Conservation (phyloP, 2,329 filamentous ascomycete genomes). For the Fusarium abutilonis region DNA sequence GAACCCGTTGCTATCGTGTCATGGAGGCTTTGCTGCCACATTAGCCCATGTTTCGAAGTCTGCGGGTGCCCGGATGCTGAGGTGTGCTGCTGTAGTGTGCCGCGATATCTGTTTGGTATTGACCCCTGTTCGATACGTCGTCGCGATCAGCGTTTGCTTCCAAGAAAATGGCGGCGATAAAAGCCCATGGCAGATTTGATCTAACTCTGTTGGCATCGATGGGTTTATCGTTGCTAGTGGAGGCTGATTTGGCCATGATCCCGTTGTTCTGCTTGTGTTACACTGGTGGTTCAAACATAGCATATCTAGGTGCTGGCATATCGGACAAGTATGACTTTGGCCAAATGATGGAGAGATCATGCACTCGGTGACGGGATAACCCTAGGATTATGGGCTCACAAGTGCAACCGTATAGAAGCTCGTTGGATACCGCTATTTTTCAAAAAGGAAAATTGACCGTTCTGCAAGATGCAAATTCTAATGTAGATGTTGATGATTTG, state of each 20-base stretch:
- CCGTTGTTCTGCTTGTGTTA: neutral
- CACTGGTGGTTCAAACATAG: neutral
- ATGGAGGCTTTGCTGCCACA: slow-evolving; percentile 12
- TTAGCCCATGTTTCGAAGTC: slow-evolving; percentile 11
- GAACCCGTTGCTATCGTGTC: slow-evolving; percentile 12
- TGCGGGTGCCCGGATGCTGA: slow-evolving; percentile 29
- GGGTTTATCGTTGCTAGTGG: neutral
- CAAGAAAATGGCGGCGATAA: neutral
- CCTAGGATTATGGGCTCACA: slow-evolving; percentile 10
- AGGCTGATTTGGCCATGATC: neutral
- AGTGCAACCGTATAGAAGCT: slow-evolving; percentile 19
- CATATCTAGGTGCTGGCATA: slow-evolving; percentile 17
- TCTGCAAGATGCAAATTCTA: neutral
- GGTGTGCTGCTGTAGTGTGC: slow-evolving; percentile 4
- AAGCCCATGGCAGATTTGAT: too few species aligned
- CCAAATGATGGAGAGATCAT: slow-evolving; percentile 24
- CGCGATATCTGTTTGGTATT: slow-evolving; percentile 16
- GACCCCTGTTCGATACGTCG: neutral
- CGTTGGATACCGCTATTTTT: slow-evolving; percentile 11
- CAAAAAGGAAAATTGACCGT: slow-evolving; percentile 1
- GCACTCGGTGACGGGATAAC: slow-evolving; percentile 12
- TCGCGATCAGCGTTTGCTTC: neutral
- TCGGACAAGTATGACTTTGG: slow-evolving; percentile 1
- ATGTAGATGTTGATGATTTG: too few species aligned
- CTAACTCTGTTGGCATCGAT: too few species aligned